Evolutionary conservation across 192 early-diverging fungal species (phyloP), one percentile per base, ranked within the genome.

Genomic region (Piromyces finnis): DNA sequence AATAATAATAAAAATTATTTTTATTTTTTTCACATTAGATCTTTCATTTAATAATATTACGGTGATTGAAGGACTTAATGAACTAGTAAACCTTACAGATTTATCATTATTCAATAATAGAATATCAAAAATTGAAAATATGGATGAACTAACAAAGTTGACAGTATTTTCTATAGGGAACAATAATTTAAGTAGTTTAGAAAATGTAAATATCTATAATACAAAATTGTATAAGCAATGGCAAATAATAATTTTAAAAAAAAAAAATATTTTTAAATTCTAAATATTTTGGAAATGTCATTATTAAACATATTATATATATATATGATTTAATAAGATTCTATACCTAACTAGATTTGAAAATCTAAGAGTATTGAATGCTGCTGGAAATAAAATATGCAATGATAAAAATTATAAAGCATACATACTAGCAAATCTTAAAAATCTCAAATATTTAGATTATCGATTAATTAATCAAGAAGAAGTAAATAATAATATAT

Each of bases 11-110:
- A n/a, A n/a, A n/a, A n/a, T 29, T 22, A 26, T 28, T 3, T 6
- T 3, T 79, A 5, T 6, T 32, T 6, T 29, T 14, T 5, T 79
- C 26, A 51, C 12, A 39, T 79, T 79, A 89, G 90, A 91, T 79
- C 83, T 91, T 28, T 88, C 86, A 28, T 91, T 91, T 84, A 91
- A 91, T 86, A 91, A 91, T 80, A 91, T 91, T 78, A 84, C 87
- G 1, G 82, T 79, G 14, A 91, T 91, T 77, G 90, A 91, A 83
- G 90, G 90, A 13, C 82, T 91, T 29, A 85, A 88, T 30, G 82
- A 81, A 5, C 84, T 91, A 15, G 84, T 83, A 3, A 90, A 88
- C 77, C 83, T 91, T 32, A 90, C 90, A 26, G 90, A 91, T 80
- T 82, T 91, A 78, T 88, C 90, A 37, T 84, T 91, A 51, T 91